Conservation (phyloP, 2,329 filamentous ascomycete genomes). For the Colletotrichum horii region DNA sequence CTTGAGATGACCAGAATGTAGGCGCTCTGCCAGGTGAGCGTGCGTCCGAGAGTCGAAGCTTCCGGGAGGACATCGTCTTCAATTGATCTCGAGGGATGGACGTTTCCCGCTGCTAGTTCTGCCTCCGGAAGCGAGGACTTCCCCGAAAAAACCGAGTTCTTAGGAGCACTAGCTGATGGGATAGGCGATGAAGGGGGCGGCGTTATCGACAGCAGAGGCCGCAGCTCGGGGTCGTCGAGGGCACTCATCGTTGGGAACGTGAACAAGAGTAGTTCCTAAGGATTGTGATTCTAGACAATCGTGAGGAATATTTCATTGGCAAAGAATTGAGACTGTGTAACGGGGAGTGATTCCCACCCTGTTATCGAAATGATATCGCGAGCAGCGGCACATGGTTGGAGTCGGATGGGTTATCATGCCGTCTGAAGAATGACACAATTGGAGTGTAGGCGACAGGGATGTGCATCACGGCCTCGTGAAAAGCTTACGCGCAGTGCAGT, state of each 20-base stretch:
- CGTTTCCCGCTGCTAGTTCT: background rate
- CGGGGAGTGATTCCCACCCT: background rate
- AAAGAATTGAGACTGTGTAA: background rate
- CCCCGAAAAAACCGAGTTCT: background rate
- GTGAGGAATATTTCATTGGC: background rate
- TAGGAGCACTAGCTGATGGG: background rate
- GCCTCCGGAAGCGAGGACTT: background rate
- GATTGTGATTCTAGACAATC: background rate
- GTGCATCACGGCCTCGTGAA: background rate
- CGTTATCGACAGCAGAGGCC: background rate
- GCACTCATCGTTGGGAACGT: background rate
- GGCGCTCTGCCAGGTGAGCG: slow-evolving; percentile 65
- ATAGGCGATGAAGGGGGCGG: background rate
- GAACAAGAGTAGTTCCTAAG: background rate
- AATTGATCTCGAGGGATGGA: slow-evolving; percentile 32
- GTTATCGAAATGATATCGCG: background rate
- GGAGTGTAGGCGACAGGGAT: background rate
- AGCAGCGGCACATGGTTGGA: background rate
- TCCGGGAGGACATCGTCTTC: slow-evolving; percentile 67
- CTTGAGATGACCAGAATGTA: slow-evolving; percentile 73
- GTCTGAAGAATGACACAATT: background rate
- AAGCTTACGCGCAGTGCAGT: background rate
- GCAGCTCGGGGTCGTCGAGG: background rate
- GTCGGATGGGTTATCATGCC: background rate
- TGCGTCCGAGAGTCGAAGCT: slow-evolving; percentile 61